Conservation (phyloP, 2,329 filamentous ascomycete genomes). For the Blumeriella jaapii region DNA sequence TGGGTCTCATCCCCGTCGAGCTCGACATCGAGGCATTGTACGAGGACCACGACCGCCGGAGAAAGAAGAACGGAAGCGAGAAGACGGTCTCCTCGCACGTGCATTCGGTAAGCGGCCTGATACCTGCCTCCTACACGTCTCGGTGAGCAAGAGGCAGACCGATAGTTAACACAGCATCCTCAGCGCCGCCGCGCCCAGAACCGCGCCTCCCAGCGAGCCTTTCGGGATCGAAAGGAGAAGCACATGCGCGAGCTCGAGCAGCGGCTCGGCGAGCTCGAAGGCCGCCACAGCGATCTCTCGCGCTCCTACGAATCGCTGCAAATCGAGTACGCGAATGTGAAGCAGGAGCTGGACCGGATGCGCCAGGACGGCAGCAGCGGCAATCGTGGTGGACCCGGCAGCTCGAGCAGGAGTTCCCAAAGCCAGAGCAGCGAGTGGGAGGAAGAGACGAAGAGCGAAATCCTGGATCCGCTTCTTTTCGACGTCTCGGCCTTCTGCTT, state of each 20-base stretch:
- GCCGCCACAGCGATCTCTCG: constrained; percentile 43
- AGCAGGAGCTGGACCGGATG: constrained; percentile 23
- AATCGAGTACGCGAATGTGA: constrained; percentile 24
- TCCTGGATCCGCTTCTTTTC: constrained; percentile 24
- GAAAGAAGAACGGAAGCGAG: constrained; percentile 22
- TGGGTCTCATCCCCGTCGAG: constrained; percentile 26
- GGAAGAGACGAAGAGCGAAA: constrained; percentile 18
- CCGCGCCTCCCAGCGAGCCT: constrained; percentile 48
- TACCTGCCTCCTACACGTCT: too few species aligned
- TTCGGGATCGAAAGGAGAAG: constrained; percentile 52
- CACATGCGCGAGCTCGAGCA: constrained; percentile 52
- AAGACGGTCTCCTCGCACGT: constrained; percentile 26
- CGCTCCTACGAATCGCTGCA: constrained; percentile 42
- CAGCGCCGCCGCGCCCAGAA: constrained; percentile 49
- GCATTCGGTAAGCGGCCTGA: constrained; percentile 24
- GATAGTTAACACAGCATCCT: constrained; percentile 6
- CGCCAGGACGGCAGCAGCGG: constrained; percentile 17
- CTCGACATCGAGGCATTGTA: constrained; percentile 27
- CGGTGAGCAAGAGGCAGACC: too few species aligned
- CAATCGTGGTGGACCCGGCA: constrained; percentile 3
- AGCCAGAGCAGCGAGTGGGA: constrained; percentile 16
- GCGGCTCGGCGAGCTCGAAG: constrained; percentile 40
- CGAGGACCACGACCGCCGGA: constrained; percentile 26
- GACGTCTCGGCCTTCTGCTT: constrained; percentile 26
- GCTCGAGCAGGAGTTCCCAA: constrained; percentile 10